These are phyloP conservation scores for Alternaria incomplexa DNA, from an alignment of 2,329 filamentous ascomycete species.

Conservation along the genomic window DNA sequence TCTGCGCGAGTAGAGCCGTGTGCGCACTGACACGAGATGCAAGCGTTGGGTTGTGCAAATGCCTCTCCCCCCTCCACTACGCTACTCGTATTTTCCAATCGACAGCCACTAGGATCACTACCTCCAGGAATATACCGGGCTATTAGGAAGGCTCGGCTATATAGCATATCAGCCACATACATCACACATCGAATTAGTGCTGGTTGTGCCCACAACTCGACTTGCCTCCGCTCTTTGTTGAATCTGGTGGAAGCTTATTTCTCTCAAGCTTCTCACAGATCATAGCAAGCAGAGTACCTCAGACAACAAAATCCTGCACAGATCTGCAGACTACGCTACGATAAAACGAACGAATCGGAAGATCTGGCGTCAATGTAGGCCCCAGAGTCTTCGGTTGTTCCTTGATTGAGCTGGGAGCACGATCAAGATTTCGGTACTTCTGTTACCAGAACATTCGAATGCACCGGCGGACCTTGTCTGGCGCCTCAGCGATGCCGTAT, in stretches of 20 bases:
- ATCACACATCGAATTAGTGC: background rate
- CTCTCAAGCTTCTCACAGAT: conserved; percentile 16
- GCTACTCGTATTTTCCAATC: conserved; percentile 12
- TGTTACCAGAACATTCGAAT: background rate
- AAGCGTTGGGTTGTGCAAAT: background rate
- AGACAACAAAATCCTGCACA: background rate
- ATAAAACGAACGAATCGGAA: background rate
- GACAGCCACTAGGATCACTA: conserved; percentile 2
- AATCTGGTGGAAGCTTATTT: conserved; percentile 15
- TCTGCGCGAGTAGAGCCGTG: background rate
- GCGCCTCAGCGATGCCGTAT: background rate
- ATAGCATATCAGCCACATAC: background rate
- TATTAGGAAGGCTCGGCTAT: background rate
- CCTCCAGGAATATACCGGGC: background rate
- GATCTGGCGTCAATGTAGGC: background rate
- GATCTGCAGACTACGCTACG: background rate
- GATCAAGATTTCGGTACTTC: background rate
- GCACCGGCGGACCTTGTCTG: background rate
- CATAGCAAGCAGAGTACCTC: background rate
- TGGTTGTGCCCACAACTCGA: background rate
- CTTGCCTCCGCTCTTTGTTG: background rate
- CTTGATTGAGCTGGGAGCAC: background rate
- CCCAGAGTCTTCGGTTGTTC: background rate
- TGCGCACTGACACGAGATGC: background rate
- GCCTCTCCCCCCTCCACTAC: conserved; percentile 1